Base-by-base conservation (phyloP, 495 filamentous ascomycete species). In the Daldinia childiae region DNA sequence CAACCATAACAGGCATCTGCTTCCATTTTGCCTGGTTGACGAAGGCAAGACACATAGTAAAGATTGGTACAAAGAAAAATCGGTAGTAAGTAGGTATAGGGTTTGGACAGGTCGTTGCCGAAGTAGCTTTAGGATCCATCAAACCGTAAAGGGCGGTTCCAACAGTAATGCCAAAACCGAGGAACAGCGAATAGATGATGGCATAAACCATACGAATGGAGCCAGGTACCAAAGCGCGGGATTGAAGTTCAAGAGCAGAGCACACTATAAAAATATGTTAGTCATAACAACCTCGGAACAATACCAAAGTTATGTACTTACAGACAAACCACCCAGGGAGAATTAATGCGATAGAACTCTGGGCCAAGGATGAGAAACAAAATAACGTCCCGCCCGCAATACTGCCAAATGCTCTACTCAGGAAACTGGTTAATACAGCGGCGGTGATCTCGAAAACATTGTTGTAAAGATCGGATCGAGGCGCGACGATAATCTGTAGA, bases 151-250 rank as follows among this genome's bases (percentile, higher is more conserved):
- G 84, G 2, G 92, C 91, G 0, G 95, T 95, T 27, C 95, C 95
- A 38, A 98, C 92, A 5, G 95, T 98, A 72, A 98, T 97, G 6
- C 95, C 95, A 73, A 95, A 98, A n/a, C 95, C 95, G 7, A 98
- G 90, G 79, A 98, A 97, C 1, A 98, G 84, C 0, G 94, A 95
- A 79, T 98, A 98, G 32, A 98, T 95, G 61, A 98, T 91, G 7
- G 95, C 93, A 70, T 98, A 97, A 6, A 98, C 93, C 91, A 98
- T 94, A 52, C 95, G 92, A 11, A 97, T 92, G 6, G 92, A 94
- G 1, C 95, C 95, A 17, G 95, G 93, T 5, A 98, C 90, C 55
- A 98, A 90, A 65, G 90, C 90, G 58, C 88, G 86, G 8, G 91
- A 95, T 77, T 98, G 95, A 0, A 98, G 87, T 78, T 98, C 95